Base-by-base conservation (phyloP, 345 rosid species). In the Brassica cretica region DNA sequence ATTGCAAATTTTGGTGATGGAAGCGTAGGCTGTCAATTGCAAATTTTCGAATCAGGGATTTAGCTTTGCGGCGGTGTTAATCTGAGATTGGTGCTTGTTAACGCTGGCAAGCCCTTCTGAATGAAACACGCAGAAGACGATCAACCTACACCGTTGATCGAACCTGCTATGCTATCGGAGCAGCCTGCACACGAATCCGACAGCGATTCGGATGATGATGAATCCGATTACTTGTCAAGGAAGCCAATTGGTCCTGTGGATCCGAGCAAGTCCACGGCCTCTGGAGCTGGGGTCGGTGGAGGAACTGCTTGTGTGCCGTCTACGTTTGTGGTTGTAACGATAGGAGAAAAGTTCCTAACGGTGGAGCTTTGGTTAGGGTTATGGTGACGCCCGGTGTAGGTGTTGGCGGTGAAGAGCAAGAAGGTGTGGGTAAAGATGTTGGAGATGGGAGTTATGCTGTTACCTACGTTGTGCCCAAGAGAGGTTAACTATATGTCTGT, bases 101-200 rank as follows among this genome's bases (percentile, higher is more conserved):
- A 70, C 49, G 82, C 79, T 29, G 73, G 72, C 46, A 95, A 93
- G 76, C 91, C 99, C 44, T 84, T 90, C 77, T 93, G 99, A 98
- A 82, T 91, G 90, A 95, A 95, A 79, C 98, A 93, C 66, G 99
- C 98, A 1, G 99, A 91, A 79, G 99, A 91, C 68, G 84, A 89
- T 7, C 39, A 33, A 33, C 86, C 84, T 75, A 84, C 77, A 0
- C 91, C 84, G 44, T 84, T 84, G 73, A 86, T 82, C 2, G 86
- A 81, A 29, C 88, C 83, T 30, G 81, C 86, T 27, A 78, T 63
- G 0, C 89, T 82, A 41, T 79, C 78, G 29, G 86, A 19, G 21
- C 21, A 78, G 25, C 86, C 85, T 44, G 81, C 86, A 19, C 89
- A 79, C n/a, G 86, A 86, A 6, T 83, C 93, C 8, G 90, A 89